Percentiles rank a stretch among this genome's conserved stretches.
Evolutionary conservation across 2,329 filamentous ascomycete genomes (phyloP).

Genomic region (Penicillium psychrosexuale): DNA sequence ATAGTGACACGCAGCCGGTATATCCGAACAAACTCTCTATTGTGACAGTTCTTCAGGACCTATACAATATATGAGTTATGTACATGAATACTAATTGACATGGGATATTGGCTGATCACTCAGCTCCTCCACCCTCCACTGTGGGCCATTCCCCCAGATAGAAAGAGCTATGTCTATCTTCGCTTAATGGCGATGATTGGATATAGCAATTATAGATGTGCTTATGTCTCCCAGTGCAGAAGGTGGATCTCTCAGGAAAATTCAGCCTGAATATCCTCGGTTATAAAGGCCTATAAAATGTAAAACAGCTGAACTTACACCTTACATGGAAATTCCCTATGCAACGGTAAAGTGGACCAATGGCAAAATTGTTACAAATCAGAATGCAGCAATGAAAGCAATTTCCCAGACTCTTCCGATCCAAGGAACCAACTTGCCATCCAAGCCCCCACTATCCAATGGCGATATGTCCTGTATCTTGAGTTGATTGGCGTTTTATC

Average conservation of each 20-base stretch:
- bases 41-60: not conserved
- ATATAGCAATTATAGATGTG: not conserved
- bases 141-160: slow-evolving; percentile 1
- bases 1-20: no score
- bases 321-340: not conserved
- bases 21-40: not conserved
- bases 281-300: not conserved
- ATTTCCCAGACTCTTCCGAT: slow-evolving; percentile 5
- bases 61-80: no score
- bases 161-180: slow-evolving; percentile 1
- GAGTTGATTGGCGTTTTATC: slow-evolving; percentile 13
- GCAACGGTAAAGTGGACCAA: slow-evolving; percentile 3
- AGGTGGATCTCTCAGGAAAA: not conserved
- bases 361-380: slow-evolving; percentile 10
- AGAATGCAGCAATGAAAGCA: slow-evolving; percentile 4
- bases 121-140: slow-evolving; percentile 6
- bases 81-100: no score
- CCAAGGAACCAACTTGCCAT: slow-evolving; percentile 12
- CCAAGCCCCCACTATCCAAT: not conserved
- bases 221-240: not conserved
- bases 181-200: not conserved
- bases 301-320: not conserved
- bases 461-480: slow-evolving; percentile 1
- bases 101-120: not conserved
- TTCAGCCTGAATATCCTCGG: not conserved